These are phyloP conservation scores for Colletotrichum lini DNA, from an alignment of 2,329 filamentous ascomycete genomes.

Conservation along the genomic window DNA sequence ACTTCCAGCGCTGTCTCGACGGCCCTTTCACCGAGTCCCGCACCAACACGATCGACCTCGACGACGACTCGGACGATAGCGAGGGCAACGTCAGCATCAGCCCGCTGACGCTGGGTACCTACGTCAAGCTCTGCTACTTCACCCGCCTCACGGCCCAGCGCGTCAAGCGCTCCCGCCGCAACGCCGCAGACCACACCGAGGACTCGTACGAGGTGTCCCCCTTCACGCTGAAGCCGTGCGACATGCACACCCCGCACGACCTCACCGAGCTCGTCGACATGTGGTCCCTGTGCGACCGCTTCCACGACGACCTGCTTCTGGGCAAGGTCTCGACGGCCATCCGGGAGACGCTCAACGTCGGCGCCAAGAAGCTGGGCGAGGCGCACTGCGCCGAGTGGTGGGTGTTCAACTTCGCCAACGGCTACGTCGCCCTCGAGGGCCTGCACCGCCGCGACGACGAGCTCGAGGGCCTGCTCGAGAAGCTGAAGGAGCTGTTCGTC, in stretches of 20 bases:
- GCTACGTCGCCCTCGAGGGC: slow-evolving; percentile 26
- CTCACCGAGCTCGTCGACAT: slow-evolving; percentile 34
- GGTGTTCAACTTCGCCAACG: slow-evolving; percentile 32
- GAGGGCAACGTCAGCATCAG: slow-evolving; percentile 7
- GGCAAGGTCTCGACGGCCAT: slow-evolving; percentile 35
- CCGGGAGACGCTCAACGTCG: slow-evolving; percentile 36
- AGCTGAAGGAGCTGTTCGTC: slow-evolving; percentile 26
- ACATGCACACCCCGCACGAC: slow-evolving; percentile 36
- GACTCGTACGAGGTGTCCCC: slow-evolving; percentile 36
- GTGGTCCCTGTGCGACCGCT: slow-evolving; percentile 38
- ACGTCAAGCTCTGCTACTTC: slow-evolving; percentile 40
- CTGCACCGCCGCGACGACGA: slow-evolving; percentile 30
- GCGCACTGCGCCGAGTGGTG: slow-evolving; percentile 34
- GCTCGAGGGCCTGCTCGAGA: slow-evolving; percentile 9
- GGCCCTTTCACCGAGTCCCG: slow-evolving; percentile 30
- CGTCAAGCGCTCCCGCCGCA: slow-evolving; percentile 30
- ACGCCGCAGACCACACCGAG: slow-evolving; percentile 27
- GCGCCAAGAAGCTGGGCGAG: slow-evolving; percentile 14
- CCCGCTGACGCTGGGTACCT: slow-evolving; percentile 31
- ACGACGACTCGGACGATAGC: slow-evolving; percentile 17
- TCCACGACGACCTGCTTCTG: slow-evolving; percentile 34
- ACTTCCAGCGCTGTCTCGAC: slow-evolving; percentile 39
- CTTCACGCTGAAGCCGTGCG: slow-evolving; percentile 37
- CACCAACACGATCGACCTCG: slow-evolving; percentile 36
- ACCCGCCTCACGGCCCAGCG: slow-evolving; percentile 33